Evolutionary conservation across 2,329 filamentous ascomycete genomes (phyloP).

Genomic region (Botryotinia calthae): DNA sequence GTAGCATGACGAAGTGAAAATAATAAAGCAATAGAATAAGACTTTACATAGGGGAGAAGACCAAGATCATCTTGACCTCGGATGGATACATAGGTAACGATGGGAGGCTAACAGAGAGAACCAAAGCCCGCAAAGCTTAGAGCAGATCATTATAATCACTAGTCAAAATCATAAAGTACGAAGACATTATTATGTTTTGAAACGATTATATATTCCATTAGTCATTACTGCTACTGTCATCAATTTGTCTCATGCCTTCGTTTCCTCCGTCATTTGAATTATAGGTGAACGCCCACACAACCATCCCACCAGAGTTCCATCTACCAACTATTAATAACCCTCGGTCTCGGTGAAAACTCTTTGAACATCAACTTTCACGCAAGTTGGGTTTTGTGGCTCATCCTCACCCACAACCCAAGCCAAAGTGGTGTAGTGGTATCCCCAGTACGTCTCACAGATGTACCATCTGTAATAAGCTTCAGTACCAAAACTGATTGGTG

Average conservation of each 20-base stretch:
- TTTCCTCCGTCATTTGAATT: neutral
- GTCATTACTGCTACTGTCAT: neutral
- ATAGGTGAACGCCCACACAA: neutral
- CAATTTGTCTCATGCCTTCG: neutral
- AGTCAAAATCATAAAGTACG: neutral
- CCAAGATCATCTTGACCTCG: neutral
- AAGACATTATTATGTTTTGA: neutral
- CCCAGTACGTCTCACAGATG: conserved; percentile 43
- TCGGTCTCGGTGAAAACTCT: conserved; percentile 27
- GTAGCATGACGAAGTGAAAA: neutral
- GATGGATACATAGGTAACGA: neutral
- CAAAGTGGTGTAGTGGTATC: conserved; percentile 45
- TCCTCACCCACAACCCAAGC: conserved; percentile 43
- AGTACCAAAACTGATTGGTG: conserved; percentile 34
- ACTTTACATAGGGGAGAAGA: neutral
- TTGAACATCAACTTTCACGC: conserved; percentile 44
- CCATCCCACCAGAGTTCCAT: neutral
- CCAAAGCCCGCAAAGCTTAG: neutral
- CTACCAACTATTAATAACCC: neutral
- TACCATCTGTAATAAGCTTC: conserved; percentile 43
- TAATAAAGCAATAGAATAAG: neutral
- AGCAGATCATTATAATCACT: neutral
- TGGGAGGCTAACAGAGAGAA: neutral
- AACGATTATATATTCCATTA: neutral
- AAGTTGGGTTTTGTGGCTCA: conserved; percentile 47